Evolutionary conservation across 2,329 filamentous ascomycete species (phyloP), one percentile per base, ranked within the genome.

Genomic region (Pseudocercospora cruenta): DNA sequence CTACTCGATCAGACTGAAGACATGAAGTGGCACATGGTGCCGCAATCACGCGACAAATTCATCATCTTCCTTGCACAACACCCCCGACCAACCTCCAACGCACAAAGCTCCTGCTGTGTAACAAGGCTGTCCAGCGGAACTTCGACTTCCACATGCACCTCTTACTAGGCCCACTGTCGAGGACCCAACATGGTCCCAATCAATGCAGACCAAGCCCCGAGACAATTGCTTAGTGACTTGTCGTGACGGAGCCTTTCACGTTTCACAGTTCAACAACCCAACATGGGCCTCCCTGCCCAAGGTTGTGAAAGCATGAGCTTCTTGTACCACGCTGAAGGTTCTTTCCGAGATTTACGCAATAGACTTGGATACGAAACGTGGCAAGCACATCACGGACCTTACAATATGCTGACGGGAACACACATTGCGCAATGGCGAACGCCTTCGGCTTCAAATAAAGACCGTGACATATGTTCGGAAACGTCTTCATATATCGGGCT

Each of bases 151-250:
- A 28, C 6, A 22, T 28, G 31, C 51, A 54, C 51, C 14, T 9
- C 8, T 28, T 8, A 24, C 24, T 22, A 24, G 14, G 8, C 22
- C 21, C 51, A 54, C 51, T 26, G 33, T 14, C 14, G 12, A 12
- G 14, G 3, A n/a, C 45, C 12, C 45, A n/a, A 47, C 45, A 47
- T 36, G 33, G 10, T 36, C 33, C 8, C 5, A 36, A 36, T 10
- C 4, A 14, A 36, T 12, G 12, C 53, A 31, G 53, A 16, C 2
- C 14, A 36, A 2, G 14, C 14, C 21, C 53, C 53, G 53, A 31
- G 26, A 60, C 58, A 60, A 45, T 60, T n/a, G 36, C 58, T 60
- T 60, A 49, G 58, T 60, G 58, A 60, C 58, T 49, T 16, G 58
- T 60, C 63, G 53, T 57, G 53, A 57, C n/a, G 53, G 21, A 28